Base-by-base conservation (phyloP, 192 early-diverging fungal genomes). In the Entomortierella beljakovae region DNA sequence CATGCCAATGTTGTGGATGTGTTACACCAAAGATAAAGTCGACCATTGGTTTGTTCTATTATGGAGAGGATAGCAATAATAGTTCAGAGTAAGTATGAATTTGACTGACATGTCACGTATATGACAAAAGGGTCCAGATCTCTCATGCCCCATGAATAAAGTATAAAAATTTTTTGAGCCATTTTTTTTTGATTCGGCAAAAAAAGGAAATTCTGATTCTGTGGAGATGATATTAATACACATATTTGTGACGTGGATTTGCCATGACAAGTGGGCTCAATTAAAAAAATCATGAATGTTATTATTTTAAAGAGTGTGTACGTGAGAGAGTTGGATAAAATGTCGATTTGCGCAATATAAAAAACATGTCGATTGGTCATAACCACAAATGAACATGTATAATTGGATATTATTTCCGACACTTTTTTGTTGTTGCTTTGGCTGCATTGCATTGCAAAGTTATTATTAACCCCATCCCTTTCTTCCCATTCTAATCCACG, bases 1-100 rank as follows among this genome's bases (percentile, higher is more conserved):
- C 94, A 65, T 99, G 98, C 98, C 98, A 99, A 76, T 97, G 96
- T 62, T 93, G 90, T 16, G 97, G 91, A 80, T 99, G 94, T 7
- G 92, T 90, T 22, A 99, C 98, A 16, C 90, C 98, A 86, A 99
- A 96, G 16, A 99, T 92, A 61, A 96, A 88, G 83, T 99, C 98
- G 0, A 99, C 88, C 94, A 98, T 95, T 0, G 96, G 94, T 56
- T 92, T 82, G 57, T 86, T 80, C 85, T 87, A 67, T 28, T 9
- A 31, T 53, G 49, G 28, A 28, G 51, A 53, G 28, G 13, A 34
- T 8, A 20, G 10, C 4, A 4, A 20, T 29, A 20, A 37, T 13
- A 42, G 26, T 25, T 11, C 33, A 3, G 15, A 8, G 34, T 15
- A 23, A 32, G 56, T 38, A 38, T 38, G 37, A 11, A 2, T 46